Evolutionary conservation across 78 protist species (phyloP).

Genomic region (Dictyostelium capitatum): DNA sequence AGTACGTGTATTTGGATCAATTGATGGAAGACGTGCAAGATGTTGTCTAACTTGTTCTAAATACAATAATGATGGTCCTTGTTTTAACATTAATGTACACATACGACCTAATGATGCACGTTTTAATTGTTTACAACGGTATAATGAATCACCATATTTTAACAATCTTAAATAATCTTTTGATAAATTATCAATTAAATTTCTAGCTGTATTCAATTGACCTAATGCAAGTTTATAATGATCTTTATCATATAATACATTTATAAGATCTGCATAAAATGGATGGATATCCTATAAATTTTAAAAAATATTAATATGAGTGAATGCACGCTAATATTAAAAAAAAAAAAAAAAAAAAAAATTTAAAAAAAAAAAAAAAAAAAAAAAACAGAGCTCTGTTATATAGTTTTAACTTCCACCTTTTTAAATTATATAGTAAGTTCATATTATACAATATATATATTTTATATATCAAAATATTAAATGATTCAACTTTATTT

Average conservation of each 20-base stretch:
- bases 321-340: no score
- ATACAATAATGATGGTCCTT: conserved; percentile 91
- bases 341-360: no score
- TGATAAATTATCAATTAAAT: conserved; percentile 93
- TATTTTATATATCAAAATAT: no score
- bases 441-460: no score
- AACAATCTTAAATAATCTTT: conserved; percentile 97
- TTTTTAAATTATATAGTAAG: no score
- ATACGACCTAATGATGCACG: conserved; percentile 99
- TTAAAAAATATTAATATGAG: no score
- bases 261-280: conserved; percentile 99
- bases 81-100: conserved; percentile 96
- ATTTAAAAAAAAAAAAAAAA: no score
- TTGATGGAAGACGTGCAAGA: conserved; percentile 98
- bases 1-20: conserved; percentile 99
- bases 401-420: no score
- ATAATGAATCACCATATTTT: conserved; percentile 99
- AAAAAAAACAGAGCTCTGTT: no score
- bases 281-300: conserved; percentile 98
- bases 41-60: conserved; percentile 99
- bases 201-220: conserved; percentile 91
- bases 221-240: conserved; percentile 99
- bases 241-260: conserved; percentile 99
- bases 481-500: no score
- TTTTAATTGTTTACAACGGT: conserved; percentile 99